A percentile compares a stretch with the other conserved stretches of the same genome.
phyloP scores from a whole-genome alignment of 371 early-diverging fungal genomes.

The Enterocytospora artemiae region DNA sequence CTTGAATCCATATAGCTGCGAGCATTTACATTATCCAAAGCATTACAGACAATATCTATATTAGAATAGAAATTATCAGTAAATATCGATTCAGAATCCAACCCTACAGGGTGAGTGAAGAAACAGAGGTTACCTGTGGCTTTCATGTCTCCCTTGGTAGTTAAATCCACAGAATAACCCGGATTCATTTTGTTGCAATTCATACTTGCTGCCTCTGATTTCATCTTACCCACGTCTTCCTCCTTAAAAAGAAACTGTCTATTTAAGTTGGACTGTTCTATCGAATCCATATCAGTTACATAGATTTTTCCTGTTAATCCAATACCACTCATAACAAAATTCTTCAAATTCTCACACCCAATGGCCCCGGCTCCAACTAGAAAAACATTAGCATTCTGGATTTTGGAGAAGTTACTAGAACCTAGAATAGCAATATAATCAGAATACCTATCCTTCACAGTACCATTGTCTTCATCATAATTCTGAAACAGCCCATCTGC shows the following conservation, averaged over 20 bases:
- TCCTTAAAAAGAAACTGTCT: conserved; percentile 91
- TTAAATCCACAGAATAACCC: conserved; percentile 53
- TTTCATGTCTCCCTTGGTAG: neutral
- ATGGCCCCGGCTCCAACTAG: conserved; percentile 98
- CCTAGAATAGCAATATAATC: conserved; percentile 88
- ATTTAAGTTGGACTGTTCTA: conserved; percentile 89
- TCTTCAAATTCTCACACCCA: conserved; percentile 99
- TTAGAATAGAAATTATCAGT: conserved; percentile 78
- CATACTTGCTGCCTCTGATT: conserved; percentile 80
- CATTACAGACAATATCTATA: conserved; percentile 85
- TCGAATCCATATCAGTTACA: conserved; percentile 98
- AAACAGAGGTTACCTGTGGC: conserved; percentile 61
- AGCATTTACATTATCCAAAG: conserved; percentile 96
- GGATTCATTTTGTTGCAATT: conserved; percentile 84
- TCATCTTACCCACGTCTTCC: conserved; percentile 77
- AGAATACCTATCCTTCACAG: conserved; percentile 69
- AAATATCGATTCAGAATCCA: conserved; percentile 85
- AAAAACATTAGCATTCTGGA: conserved; percentile 77
- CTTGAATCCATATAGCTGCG: conserved; percentile 91
- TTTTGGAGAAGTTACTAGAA: conserved; percentile 69
- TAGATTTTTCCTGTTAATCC: conserved; percentile 71
- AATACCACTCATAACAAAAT: conserved; percentile 95
- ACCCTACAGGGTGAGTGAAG: conserved; percentile 83
- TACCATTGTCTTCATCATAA: conserved; percentile 49
- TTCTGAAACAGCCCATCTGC: neutral